Evolutionary conservation across 192 early-diverging fungal genomes (phyloP), one percentile per base, ranked within the genome.

Genomic region (Lobulomyces angularis): DNA sequence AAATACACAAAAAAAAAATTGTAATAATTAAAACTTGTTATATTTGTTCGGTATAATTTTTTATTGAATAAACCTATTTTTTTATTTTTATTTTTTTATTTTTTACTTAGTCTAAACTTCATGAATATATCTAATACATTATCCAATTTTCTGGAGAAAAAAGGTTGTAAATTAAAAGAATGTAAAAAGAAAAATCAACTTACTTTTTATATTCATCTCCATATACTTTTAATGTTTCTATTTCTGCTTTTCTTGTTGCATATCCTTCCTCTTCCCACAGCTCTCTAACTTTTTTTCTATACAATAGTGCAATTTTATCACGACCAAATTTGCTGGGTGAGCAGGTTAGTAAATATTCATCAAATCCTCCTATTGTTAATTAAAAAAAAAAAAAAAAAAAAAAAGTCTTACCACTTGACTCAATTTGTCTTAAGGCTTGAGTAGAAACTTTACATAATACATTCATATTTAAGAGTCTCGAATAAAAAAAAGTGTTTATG

Each of bases 301-400:
- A 12, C 31, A 32, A 12, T 12, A 12, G 12, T 16, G 31, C 31
- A 32, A 16, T 16, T 16, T 16, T 12, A 32, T 32, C 31, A 32
- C 16, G 12, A 12, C 31, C 31, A 32, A 32, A 12, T 32, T 12
- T 12, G 12, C 31, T 32, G 27, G 49, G 39, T 11, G 48, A 45
- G 27, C 50, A 29, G 20, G 35, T 35, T 25, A 65, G 5, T 31
- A 73, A 3, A 37, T 73, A 73, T 37, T 69, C 65, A 45, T 73
- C 70, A 28, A 73, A 58, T 1, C 70, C 70, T 5, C 70, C 70
- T n/a, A n/a, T n/a, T n/a, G n/a, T n/a, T n/a, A n/a, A n/a, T n/a
- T n/a, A n/a, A n/a, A n/a, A n/a, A n/a, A n/a, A n/a, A n/a, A n/a
- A n/a, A n/a, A n/a, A n/a, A n/a, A n/a, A n/a, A n/a, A n/a, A n/a